Evolutionary conservation across 2,329 filamentous ascomycete species (phyloP).

Genomic region (Epichloe aotearoae): DNA sequence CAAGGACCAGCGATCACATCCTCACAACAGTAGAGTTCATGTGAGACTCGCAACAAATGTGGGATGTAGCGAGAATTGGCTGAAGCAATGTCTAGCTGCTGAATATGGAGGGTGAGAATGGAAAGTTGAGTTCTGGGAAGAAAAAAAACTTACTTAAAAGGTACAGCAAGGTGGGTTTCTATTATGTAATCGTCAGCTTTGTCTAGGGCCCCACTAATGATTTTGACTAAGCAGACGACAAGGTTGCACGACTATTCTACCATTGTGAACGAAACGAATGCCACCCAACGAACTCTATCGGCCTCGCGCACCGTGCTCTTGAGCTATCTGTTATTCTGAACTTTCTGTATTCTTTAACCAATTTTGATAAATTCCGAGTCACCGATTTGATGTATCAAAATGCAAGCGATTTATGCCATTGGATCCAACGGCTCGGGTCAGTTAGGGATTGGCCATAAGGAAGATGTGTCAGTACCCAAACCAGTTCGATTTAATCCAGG

Average conservation of each 20-base stretch:
- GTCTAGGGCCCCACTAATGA: neutral
- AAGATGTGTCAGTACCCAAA: conserved; percentile 57
- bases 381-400: conserved; percentile 5
- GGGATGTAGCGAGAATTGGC: neutral
- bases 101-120: no score
- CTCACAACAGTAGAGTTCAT: conserved; percentile 1
- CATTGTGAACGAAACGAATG: neutral
- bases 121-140: rapidly evolving
- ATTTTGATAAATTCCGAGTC: neutral
- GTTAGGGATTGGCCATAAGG: conserved; percentile 55
- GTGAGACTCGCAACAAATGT: neutral
- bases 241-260: no score
- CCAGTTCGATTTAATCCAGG: conserved; percentile 41
- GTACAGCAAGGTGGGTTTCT: neutral
- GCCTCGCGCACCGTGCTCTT: no score
- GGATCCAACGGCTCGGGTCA: conserved; percentile 70
- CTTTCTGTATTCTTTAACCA: no score
- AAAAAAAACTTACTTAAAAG: neutral
- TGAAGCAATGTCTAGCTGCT: neutral
- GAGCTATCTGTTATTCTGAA: no score
- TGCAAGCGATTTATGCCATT: conserved; percentile 50
- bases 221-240: neutral
- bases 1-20: conserved; percentile 16
- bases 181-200: conserved; percentile 2
- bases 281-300: no score